These are phyloP conservation scores for Isatis lusitanica DNA, from an alignment of 441 rosid genomes.

Conservation along the genomic window DNA sequence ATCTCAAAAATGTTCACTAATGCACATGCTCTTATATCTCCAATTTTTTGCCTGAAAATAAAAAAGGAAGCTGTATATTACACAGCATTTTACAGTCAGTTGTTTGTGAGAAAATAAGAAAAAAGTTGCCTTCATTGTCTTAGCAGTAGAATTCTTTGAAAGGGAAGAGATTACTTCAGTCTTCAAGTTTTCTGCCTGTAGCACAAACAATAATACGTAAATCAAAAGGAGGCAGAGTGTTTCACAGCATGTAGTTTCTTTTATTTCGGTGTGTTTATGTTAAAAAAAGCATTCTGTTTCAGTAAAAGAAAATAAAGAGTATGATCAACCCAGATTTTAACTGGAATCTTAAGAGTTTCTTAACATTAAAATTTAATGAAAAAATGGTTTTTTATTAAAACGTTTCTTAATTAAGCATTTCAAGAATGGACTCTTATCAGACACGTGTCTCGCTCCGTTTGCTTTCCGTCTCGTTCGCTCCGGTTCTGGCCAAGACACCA, in stretches of 20 bases:
- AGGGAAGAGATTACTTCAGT: background rate
- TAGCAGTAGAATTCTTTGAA: background rate
- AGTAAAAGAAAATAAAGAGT: too few species aligned
- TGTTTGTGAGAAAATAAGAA: background rate
- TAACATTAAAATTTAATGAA: too few species aligned
- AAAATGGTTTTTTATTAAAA: too few species aligned
- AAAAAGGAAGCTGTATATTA: background rate
- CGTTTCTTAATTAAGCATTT: too few species aligned
- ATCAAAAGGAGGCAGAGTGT: background rate
- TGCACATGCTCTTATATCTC: background rate
- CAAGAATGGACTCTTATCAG: too few species aligned
- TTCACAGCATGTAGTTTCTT: background rate
- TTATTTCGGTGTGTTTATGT: background rate
- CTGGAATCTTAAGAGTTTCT: too few species aligned
- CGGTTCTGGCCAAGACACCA: constrained; percentile 28
- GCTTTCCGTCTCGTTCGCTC: constrained; percentile 26
- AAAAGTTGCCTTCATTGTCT: background rate
- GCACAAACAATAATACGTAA: background rate
- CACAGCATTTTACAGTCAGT: background rate
- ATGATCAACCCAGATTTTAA: too few species aligned
- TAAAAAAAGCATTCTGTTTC: too few species aligned
- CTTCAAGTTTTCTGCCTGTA: background rate
- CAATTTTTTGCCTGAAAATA: background rate
- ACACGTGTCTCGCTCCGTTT: constrained; percentile 44
- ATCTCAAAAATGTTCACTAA: too few species aligned